These are phyloP conservation scores for Apiospora sp. DNA, from an alignment of 2,329 filamentous ascomycete species.

Conservation along the genomic window DNA sequence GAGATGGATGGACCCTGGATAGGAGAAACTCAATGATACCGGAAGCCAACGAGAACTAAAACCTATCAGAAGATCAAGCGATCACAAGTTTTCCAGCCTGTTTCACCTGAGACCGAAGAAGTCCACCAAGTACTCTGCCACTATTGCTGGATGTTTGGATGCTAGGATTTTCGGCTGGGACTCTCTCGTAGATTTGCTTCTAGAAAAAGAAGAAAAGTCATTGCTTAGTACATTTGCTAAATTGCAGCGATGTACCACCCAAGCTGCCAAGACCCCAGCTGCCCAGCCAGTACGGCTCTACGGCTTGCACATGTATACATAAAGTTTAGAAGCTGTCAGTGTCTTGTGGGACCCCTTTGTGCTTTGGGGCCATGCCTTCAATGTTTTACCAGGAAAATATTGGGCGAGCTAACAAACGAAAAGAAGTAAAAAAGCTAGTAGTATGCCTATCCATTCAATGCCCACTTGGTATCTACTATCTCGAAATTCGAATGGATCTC, in stretches of 20 bases:
- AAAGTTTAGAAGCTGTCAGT: no score
- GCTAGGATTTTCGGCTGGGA: neutral
- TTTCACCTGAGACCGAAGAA: neutral
- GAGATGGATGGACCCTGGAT: conserved; percentile 11
- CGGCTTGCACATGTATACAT: neutral
- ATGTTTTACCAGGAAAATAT: neutral
- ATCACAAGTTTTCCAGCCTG: neutral
- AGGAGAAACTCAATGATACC: neutral
- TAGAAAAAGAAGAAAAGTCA: conserved; percentile 1
- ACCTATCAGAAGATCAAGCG: neutral
- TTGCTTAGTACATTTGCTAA: neutral
- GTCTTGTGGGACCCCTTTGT: no score
- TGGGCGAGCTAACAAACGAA: neutral
- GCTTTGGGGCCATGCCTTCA: no score
- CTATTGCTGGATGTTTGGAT: neutral
- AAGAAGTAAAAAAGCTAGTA: neutral
- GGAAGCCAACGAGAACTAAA: neutral
- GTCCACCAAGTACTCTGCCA: neutral
- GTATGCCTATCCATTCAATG: neutral
- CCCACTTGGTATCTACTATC: neutral
- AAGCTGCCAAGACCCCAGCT: conserved; percentile 1
- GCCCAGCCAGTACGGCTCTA: neutral
- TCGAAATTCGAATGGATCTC: neutral
- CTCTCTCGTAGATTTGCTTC: conserved; percentile 4
- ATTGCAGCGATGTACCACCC: conserved; percentile 14